Evolutionary conservation across 129 eudicot species (phyloP), one percentile per base, ranked within the genome.

Genomic region (Centaurea solstitialis): DNA sequence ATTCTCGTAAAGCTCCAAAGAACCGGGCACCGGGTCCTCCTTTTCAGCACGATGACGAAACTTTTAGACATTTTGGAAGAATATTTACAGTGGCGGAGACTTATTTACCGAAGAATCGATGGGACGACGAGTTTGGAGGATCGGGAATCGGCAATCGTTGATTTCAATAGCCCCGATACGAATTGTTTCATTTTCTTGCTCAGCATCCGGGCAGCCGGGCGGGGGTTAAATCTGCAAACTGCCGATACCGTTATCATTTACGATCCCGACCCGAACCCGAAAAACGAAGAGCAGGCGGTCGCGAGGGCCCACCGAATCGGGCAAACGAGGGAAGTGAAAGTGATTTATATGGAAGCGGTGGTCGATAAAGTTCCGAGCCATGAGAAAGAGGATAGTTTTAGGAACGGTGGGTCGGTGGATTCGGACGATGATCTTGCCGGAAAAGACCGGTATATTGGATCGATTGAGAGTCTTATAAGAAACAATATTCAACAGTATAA

Each of bases 251-350:
- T 95, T 24, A 83, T 95, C 79, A 95, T 95, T 43, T 95, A 95
- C 75, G 99, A 95, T 80, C 98, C 99, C 5, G 99, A 95, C 78
- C 98, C 98, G 24, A 95, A 95, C 86, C 99, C 99, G 0, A 93
- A 95, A 82, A 93, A 93, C 43, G 99, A 95, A 86, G 98, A 93
- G 76, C 99, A 95, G 75, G 99, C 99, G n/a, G 98, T 95, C 78
- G 98, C 98, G 73, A 84, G 99, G 45, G 99, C 99, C 37, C 99
- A 95, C 81, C 97, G 99, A 9, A 95, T 95, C 30, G 99, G 99
- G 28, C 99, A 95, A 87, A 89, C 87, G 2, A 92, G 98, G 77
- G 99, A 95, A 87, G 99, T 95, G 62, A 95, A 91, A 82, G 99
- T 95, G 22, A 89, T 95, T 17, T 93, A 95, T 75, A 89, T 95